phyloP scores from a whole-genome alignment of 805 yeast species.

The Saturnispora serradocipensis region DNA sequence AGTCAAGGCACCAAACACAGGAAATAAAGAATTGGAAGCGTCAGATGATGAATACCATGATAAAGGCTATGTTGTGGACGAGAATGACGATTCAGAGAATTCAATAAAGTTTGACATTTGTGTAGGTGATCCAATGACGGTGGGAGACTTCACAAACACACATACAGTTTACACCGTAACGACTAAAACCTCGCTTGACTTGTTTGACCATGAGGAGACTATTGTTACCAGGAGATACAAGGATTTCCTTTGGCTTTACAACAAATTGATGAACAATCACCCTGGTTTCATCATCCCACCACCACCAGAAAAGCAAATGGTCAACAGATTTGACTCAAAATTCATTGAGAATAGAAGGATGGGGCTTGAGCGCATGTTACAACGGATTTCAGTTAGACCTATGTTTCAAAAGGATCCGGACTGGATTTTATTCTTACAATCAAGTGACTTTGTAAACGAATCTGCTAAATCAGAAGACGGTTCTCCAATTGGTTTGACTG shows the following conservation, averaged over 20 bases:
- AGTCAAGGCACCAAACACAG: not conserved
- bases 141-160: constrained; percentile 82
- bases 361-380: constrained; percentile 79
- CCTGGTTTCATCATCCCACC: constrained; percentile 92
- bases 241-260: constrained; percentile 92
- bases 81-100: constrained; percentile 10
- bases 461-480: constrained; percentile 57
- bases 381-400: constrained; percentile 51
- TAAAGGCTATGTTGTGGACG: not conserved
- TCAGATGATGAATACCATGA: not conserved
- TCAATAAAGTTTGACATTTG: constrained; percentile 44
- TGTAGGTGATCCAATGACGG: constrained; percentile 86
- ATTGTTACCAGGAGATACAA: constrained; percentile 77
- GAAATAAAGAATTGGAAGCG: not conserved
- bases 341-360: constrained; percentile 80
- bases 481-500: constrained; percentile 25
- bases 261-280: constrained; percentile 74
- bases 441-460: constrained; percentile 58
- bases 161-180: constrained; percentile 81
- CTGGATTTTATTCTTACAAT: constrained; percentile 66
- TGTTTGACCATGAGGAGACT: constrained; percentile 30
- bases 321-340: constrained; percentile 85
- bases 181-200: constrained; percentile 43
- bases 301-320: constrained; percentile 89
- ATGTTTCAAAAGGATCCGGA: constrained; percentile 62